A percentile compares a stretch with the other conserved stretches of the same genome.
Conservation (phyloP, 1,284 basidiomycete genomes). For the Irpex sp. region DNA sequence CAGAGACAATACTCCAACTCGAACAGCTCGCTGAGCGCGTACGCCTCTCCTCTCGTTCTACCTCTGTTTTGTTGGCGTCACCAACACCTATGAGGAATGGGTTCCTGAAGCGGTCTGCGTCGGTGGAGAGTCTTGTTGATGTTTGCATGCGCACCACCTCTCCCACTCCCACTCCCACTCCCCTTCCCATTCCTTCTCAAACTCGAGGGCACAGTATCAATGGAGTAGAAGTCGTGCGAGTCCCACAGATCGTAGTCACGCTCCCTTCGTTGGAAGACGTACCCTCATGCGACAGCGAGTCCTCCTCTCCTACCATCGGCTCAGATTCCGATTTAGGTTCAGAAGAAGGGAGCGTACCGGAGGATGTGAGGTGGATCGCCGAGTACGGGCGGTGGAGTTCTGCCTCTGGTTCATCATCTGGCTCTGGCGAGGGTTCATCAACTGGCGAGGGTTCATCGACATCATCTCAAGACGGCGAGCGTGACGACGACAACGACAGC, state of each 20-base stretch:
- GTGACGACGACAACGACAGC: slow-evolving; percentile 2
- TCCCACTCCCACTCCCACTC: background rate
- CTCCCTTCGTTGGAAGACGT: slow-evolving; percentile 19
- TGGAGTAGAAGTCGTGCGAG: background rate
- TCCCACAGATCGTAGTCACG: slow-evolving; percentile 24
- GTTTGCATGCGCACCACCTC: background rate
- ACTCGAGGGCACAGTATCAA: background rate
- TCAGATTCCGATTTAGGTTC: too few relatives aligned
- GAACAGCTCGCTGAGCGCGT: slow-evolving; percentile 13
- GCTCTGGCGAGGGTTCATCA: background rate
- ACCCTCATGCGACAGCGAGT: background rate
- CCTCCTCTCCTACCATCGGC: too few relatives aligned
- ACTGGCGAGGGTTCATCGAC: too few relatives aligned
- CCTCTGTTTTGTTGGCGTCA: background rate
- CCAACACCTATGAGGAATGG: background rate
- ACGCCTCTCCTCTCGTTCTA: background rate
- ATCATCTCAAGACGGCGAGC: background rate
- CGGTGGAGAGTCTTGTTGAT: too few relatives aligned
- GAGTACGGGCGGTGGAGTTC: slow-evolving; percentile 22
- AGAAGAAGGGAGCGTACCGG: too few relatives aligned
- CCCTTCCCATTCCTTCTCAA: background rate
- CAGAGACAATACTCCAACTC: slow-evolving; percentile 11
- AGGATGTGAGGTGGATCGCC: slow-evolving; percentile 21
- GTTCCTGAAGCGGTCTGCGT: background rate
- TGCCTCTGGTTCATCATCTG: background rate